Percentiles rank a stretch among this genome's conserved stretches.
Evolutionary conservation across 2,329 filamentous ascomycete genomes (phyloP).

Genomic region (Fonsecaea multimorphosa): DNA sequence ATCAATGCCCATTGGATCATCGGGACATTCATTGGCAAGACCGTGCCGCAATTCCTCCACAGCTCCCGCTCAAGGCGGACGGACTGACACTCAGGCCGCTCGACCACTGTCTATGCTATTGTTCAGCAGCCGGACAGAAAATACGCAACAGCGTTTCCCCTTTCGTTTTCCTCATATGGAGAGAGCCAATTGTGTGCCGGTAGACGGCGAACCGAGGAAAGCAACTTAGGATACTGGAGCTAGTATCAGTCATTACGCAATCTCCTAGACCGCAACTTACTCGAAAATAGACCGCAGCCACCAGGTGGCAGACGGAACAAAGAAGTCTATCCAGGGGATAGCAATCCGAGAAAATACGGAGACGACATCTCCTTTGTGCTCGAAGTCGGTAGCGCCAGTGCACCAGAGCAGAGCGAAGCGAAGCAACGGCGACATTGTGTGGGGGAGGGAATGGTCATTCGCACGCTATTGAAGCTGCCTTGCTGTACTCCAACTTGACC

Average conservation of each 20-base stretch:
- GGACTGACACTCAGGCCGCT: neutral
- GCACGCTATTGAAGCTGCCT: neutral
- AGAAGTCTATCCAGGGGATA: neutral
- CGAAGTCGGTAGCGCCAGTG: neutral
- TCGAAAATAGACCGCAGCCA: neutral
- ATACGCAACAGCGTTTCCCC: neutral
- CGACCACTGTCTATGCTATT: neutral
- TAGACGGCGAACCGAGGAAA: neutral
- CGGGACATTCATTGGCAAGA: neutral
- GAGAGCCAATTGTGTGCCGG: neutral
- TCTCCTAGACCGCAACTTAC: neutral
- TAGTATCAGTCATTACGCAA: neutral
- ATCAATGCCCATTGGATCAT: neutral
- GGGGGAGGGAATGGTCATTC: neutral
- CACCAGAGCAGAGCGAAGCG: neutral
- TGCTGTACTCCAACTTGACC: neutral
- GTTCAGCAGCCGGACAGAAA: neutral
- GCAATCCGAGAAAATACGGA: neutral
- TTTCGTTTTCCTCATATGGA: neutral
- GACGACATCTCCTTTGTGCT: neutral
- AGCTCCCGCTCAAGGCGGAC: neutral
- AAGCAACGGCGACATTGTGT: neutral
- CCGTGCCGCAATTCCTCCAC: neutral
- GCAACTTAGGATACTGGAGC: neutral
- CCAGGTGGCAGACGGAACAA: neutral